Evolutionary conservation across 495 filamentous ascomycete genomes (phyloP), one percentile per base, ranked within the genome.

Genomic region (Penicillium tannophilum): DNA sequence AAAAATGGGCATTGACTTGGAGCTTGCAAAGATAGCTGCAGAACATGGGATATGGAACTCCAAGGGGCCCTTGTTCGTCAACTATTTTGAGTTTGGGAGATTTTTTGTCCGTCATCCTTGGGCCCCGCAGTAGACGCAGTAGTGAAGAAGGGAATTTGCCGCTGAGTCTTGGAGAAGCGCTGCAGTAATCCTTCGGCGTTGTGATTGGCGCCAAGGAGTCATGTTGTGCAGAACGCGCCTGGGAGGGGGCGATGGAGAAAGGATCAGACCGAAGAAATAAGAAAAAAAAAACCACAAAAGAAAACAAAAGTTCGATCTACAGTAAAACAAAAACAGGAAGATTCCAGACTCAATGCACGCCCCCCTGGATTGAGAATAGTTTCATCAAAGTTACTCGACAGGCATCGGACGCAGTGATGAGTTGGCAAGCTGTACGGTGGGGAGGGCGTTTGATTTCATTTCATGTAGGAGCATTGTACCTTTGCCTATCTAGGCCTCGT

Each of bases 371-470:
- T 36, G 54, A 60, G 51, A 41, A 41, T 41, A 41, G 16, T 41
- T 41, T 41, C 14, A 48, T 43, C 55, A 57, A 59, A 69, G 64
- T 73, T 76, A 69, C 70, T 73, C 70, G 74, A 68, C 73, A 76
- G 76, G 75, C 76, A 73, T 76, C 77, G 81, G 82, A 90, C 88
- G 90, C 88, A 90, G 76, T 88, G 88, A 90, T 92, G 90, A 91
- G 90, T 86, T 92, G 90, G 87, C 90, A 91, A 84, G 84, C 63
- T 63, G 65, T 62, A 65, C 52, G 60, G 66, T 50, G 60, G 54
- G 61, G 66, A 46, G 33, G 33, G 33, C 33, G 60, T 55, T 23
- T 59, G 54, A 52, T 65, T 56, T 30, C 55, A 2, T 19, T 53
- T 54, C 42, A 28, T 39, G 62, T 58, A 23, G 20, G 20, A 23